phyloP scores from a whole-genome alignment of 768 basidiomycete species.

The Collybia nuda region DNA sequence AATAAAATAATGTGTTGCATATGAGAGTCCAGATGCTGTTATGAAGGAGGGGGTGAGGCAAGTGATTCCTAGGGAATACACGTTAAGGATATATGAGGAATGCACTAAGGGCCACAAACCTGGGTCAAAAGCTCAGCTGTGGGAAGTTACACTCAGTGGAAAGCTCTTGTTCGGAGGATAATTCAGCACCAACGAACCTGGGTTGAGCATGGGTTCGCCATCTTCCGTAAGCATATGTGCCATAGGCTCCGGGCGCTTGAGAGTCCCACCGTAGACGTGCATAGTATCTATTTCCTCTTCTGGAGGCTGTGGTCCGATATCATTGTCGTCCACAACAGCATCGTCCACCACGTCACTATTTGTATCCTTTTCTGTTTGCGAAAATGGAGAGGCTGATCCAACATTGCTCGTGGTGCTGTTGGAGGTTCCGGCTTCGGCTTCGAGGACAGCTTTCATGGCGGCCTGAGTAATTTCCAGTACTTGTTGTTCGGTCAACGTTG shows the following conservation, averaged over 20 bases:
- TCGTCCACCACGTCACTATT: slow-evolving; percentile 3
- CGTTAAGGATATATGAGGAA: background rate
- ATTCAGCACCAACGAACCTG: slow-evolving; percentile 42
- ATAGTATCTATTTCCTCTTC: slow-evolving; percentile 9
- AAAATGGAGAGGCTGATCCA: slow-evolving; percentile 9
- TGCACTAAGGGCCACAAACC: slow-evolving; percentile 30
- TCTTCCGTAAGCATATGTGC: slow-evolving; percentile 63
- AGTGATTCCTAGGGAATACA: slow-evolving; percentile 50
- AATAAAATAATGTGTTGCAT: background rate
- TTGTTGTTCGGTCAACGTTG: slow-evolving; percentile 22
- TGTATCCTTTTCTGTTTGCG: slow-evolving; percentile 4
- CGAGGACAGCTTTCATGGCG: slow-evolving; percentile 32
- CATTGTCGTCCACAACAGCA: background rate
- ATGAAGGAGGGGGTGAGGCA: slow-evolving; percentile 65
- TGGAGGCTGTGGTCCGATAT: background rate
- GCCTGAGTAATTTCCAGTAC: slow-evolving; percentile 23
- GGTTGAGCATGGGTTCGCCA: slow-evolving; percentile 66
- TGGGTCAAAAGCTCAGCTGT: slow-evolving; percentile 64
- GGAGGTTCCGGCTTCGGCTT: slow-evolving; percentile 30
- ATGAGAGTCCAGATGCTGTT: slow-evolving; percentile 14
- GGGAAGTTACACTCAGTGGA: slow-evolving; percentile 7
- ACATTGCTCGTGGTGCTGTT: slow-evolving; percentile 16
- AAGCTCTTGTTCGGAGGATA: background rate
- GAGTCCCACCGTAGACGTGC: slow-evolving; percentile 28
- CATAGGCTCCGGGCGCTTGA: slow-evolving; percentile 42